Percentiles rank a stretch among this genome's conserved stretches.
Evolutionary conservation across 75 land plant species (phyloP).

Genomic region (Adiantum capillusveneris): DNA sequence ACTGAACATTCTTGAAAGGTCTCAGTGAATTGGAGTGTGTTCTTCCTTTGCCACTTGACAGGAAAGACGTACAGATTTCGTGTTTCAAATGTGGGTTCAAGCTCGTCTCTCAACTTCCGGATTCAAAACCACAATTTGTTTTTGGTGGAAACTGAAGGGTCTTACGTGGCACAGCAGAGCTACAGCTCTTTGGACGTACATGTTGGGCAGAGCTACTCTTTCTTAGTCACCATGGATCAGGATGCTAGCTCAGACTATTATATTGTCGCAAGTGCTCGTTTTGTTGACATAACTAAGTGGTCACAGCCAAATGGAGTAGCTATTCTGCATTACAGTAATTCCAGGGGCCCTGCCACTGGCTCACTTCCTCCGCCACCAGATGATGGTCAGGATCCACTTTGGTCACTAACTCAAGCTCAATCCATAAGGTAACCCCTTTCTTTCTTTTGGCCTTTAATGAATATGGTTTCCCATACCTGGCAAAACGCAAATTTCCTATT

Average conservation of each 20-base stretch:
- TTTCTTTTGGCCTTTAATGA: background rate
- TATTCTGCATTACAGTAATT: conserved; percentile 18
- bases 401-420: conserved; percentile 57
- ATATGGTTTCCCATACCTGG: no score
- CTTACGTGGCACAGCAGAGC: conserved; percentile 25
- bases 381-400: conserved; percentile 13
- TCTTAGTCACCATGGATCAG: conserved; percentile 33
- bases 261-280: conserved; percentile 38
- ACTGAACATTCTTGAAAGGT: no score
- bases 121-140: conserved; percentile 31
- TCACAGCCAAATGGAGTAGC: conserved; percentile 9
- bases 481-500: no score
- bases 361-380: conserved; percentile 24
- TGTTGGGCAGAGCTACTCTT: conserved; percentile 44
- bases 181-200: conserved; percentile 41
- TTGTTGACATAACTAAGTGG: conserved; percentile 5
- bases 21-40: no score
- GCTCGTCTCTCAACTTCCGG: conserved; percentile 28
- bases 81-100: conserved; percentile 37
- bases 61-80: conserved; percentile 34
- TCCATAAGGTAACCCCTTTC: conserved; percentile 52
- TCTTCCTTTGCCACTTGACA: conserved; percentile 10
- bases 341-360: conserved; percentile 11
- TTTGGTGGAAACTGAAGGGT: conserved; percentile 40
- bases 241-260: conserved; percentile 27